These are phyloP conservation scores for Cladosporium sphaerospermum DNA, from an alignment of 2,329 filamentous ascomycete species.

Conservation along the genomic window DNA sequence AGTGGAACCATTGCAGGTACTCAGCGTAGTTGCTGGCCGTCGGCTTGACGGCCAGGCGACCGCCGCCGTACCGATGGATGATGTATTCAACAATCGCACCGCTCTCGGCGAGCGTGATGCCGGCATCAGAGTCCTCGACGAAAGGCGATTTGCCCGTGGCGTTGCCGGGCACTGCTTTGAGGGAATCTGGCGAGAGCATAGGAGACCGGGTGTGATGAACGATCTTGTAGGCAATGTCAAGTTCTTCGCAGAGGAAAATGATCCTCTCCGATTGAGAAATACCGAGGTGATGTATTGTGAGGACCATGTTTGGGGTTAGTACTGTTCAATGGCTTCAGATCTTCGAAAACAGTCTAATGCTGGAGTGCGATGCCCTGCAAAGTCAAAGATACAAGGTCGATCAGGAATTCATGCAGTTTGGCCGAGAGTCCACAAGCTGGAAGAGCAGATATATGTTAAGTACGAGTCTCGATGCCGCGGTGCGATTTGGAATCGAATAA, in stretches of 20 bases:
- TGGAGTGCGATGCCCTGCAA: too few relatives aligned
- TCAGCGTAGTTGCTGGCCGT: conserved; percentile 48
- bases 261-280: conserved; percentile 58
- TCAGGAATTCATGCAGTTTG: too few relatives aligned
- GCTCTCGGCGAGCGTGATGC: conserved; percentile 52
- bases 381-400: too few relatives aligned
- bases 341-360: too few relatives aligned
- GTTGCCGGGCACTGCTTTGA: conserved; percentile 24
- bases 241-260: conserved; percentile 58
- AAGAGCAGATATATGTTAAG: too few relatives aligned
- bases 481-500: too few relatives aligned
- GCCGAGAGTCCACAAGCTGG: too few relatives aligned
- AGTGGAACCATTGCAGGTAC: conserved; percentile 57
- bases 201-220: conserved; percentile 42
- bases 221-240: conserved; percentile 49
- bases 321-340: not conserved
- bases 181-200: conserved; percentile 23
- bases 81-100: conserved; percentile 59
- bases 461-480: too few relatives aligned
- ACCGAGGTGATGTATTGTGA: conserved; percentile 33
- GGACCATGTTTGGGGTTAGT: conserved; percentile 22
- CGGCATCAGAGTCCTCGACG: conserved; percentile 47
- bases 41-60: conserved; percentile 43
- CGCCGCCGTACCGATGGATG: conserved; percentile 46
- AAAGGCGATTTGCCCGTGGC: conserved; percentile 54